Conservation (phyloP, 139 green algal genomes). For the Coccomyxa sp. region DNA sequence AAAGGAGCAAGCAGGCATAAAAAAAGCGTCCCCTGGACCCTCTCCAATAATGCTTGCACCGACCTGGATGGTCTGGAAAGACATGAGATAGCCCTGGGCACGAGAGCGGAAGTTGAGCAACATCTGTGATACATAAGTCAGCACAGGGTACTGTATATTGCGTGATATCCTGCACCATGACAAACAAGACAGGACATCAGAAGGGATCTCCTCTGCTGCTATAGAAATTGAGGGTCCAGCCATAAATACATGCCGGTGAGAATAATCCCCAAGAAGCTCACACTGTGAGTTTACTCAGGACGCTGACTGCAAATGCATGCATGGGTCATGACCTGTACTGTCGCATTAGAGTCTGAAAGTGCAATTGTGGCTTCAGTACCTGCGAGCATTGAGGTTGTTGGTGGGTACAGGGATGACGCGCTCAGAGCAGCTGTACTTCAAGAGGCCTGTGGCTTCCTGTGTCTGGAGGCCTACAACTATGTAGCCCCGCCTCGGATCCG, state of each 20-base stretch:
- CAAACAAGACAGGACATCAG: neutral
- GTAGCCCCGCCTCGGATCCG: conserved; percentile 13
- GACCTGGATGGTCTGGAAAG: conserved; percentile 16
- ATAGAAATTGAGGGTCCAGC: neutral
- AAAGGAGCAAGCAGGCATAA: too few species aligned
- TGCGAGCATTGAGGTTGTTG: conserved; percentile 42
- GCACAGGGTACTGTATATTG: conserved; percentile 29
- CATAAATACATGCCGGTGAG: neutral
- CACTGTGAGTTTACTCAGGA: too few species aligned
- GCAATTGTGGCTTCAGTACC: conserved; percentile 7
- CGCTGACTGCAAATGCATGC: neutral
- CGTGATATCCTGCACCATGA: conserved; percentile 11
- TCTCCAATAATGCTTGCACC: neutral
- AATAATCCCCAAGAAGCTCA: neutral
- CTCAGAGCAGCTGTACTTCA: conserved; percentile 47
- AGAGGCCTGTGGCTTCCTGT: conserved; percentile 26
- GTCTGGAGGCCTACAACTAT: conserved; percentile 52
- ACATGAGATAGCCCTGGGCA: conserved; percentile 23
- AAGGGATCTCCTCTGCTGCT: neutral
- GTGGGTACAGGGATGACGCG: conserved; percentile 48
- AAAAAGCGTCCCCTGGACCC: too few species aligned
- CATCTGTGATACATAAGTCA: conserved; percentile 18
- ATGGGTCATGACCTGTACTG: neutral
- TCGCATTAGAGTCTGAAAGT: too few species aligned
- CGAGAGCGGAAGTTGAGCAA: conserved; percentile 30